Conservation (phyloP, 2,329 filamentous ascomycete genomes). For the Epichloe sylvatica region DNA sequence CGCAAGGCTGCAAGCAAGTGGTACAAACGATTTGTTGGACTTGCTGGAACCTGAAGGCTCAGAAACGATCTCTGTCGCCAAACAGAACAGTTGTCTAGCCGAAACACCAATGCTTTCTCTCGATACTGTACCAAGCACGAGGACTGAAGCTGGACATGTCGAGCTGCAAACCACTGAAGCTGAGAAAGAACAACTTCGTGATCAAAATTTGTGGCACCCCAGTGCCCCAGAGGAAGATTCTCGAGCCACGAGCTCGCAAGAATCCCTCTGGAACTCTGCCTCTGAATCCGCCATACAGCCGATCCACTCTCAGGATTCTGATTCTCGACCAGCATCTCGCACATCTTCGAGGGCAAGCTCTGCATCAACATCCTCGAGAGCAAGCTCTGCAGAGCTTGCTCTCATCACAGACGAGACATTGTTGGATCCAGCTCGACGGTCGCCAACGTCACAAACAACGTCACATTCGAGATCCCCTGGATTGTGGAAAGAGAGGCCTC, state of each 20-base stretch:
- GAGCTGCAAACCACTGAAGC: not conserved
- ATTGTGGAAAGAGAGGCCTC: not conserved
- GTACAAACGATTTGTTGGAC: not conserved
- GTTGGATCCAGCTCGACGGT: not conserved
- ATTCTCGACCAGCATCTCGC: not conserved
- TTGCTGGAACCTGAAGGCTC: not conserved
- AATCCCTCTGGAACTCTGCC: not conserved
- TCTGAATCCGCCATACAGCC: not conserved
- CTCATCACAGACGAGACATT: not conserved
- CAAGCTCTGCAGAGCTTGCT: not conserved
- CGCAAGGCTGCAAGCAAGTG: not conserved
- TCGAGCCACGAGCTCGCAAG: not conserved
- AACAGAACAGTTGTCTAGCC: not conserved
- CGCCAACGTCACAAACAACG: not conserved
- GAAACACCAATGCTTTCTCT: no score
- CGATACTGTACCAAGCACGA: not conserved
- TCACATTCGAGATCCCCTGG: not conserved
- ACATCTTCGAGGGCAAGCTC: not conserved
- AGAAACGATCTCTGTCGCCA: not conserved
- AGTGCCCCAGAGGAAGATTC: not conserved
- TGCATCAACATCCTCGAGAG: not conserved
- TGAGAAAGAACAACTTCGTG: not conserved
- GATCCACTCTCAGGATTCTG: not conserved
- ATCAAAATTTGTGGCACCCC: not conserved
- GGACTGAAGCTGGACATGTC: not conserved